Evolutionary conservation across 345 rosid genomes (phyloP), one percentile per base, ranked within the genome.

Genomic region (Cardamine chenopodiifolia): DNA sequence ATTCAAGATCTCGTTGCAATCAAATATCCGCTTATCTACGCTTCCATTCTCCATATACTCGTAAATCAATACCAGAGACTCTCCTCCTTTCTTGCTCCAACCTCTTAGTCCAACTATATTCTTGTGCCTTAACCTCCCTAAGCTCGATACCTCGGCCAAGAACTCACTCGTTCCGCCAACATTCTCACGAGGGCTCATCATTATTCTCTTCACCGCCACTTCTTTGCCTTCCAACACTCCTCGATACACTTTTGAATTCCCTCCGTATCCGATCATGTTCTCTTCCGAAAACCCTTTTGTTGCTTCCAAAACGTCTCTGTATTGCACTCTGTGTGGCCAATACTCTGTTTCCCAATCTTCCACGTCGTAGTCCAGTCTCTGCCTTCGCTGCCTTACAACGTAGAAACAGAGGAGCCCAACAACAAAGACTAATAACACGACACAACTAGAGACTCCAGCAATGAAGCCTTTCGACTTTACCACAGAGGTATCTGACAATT

Each of bases 261-360:
- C 90, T 58, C 97, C 92, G 18, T 80, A 29, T 10, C 98, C 93
- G 6, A 89, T 85, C 53, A 86, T 82, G 19, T 84, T 86, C 72
- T 84, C 84, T 13, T 90, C 92, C 0, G 80, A 68, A 40, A 90
- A 86, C 13, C 85, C 84, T 12, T 75, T 78, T 3, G 93, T 88
- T 17, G 90, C 87, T 8, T 84, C 80, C 45, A 83, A 79, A 5
- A 89, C 80, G 60, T 85, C 82, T 68, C 73, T 81, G 56, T 85
- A 85, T 8, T 80, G 50, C 7, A 89, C 82, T 74, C 87, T 56
- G 20, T 93, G 90, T 0, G 97, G 96, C 97, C 98, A 90, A 69
- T 89, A 93, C 80, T 93, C 96, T 73, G 85, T 82, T 66, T 93
- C 98, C 93, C 97, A 93, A 1, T 84, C 89, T 66, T 93, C 97